Conservation (phyloP, 2,329 filamentous ascomycete species). For the Fusarium decemcellulare region DNA sequence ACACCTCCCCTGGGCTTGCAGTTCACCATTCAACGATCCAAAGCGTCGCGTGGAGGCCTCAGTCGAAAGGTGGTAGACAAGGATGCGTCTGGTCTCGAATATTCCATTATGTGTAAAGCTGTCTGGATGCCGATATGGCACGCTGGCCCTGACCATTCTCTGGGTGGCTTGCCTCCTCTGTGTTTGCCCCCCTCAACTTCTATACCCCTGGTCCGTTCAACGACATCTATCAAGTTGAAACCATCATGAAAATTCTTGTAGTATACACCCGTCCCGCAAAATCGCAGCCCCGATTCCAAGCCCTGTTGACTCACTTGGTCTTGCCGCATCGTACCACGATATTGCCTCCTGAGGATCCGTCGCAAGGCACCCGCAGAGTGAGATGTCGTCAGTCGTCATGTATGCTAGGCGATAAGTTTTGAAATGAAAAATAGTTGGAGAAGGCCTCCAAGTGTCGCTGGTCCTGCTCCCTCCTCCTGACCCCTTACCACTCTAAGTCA, state of each 20-base stretch:
- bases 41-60: conserved; percentile 41
- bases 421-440: conserved; percentile 29
- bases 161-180: conserved; percentile 24
- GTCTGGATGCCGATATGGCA: conserved; percentile 40
- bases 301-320: conserved; percentile 29
- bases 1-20: conserved; percentile 6
- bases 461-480: conserved; percentile 20
- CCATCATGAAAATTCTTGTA: conserved; percentile 38
- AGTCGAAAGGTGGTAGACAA: conserved; percentile 13
- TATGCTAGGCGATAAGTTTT: conserved; percentile 32
- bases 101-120: conserved; percentile 43
- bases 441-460: conserved; percentile 26
- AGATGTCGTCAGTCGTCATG: conserved; percentile 35
- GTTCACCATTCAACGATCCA: conserved; percentile 21
- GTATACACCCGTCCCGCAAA: conserved; percentile 40
- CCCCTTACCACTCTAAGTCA: conserved; percentile 12
- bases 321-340: conserved; percentile 30
- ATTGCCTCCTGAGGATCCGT: conserved; percentile 34
- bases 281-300: conserved; percentile 31
- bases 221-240: conserved; percentile 37
- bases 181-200: conserved; percentile 28
- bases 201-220: conserved; percentile 29
- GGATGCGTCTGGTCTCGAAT: conserved; percentile 26
- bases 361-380: conserved; percentile 28
- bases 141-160: conserved; percentile 20